phyloP scores from a whole-genome alignment of 805 yeast species.

The Saccharomyces paradoxus region DNA sequence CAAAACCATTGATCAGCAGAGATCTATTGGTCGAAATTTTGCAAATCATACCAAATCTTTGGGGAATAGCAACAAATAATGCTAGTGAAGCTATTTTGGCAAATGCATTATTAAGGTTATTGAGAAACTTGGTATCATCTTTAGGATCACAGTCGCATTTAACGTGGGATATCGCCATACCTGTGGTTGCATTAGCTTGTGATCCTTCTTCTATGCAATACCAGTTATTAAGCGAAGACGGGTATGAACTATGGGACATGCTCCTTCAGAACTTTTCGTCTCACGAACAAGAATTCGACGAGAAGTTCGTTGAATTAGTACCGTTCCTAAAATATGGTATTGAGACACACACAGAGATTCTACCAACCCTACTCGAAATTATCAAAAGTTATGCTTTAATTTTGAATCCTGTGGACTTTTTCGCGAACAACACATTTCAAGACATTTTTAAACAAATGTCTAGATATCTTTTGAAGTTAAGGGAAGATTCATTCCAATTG shows the following conservation, averaged over 20 bases:
- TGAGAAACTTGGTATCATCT: constrained; percentile 49
- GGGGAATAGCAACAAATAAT: constrained; percentile 50
- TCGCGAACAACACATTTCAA: constrained; percentile 21
- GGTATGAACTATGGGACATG: constrained; percentile 74
- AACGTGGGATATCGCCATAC: constrained; percentile 51
- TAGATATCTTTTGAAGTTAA: constrained; percentile 47
- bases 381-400: constrained; percentile 53
- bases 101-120: constrained; percentile 45
- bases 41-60: constrained; percentile 57
- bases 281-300: constrained; percentile 21
- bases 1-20: constrained; percentile 54
- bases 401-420: constrained; percentile 33
- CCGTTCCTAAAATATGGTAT: constrained; percentile 51
- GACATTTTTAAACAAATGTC: constrained; percentile 42
- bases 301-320: constrained; percentile 39
- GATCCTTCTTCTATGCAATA: constrained; percentile 49
- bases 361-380: constrained; percentile 55
- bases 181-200: constrained; percentile 55
- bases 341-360: constrained; percentile 62
- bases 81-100: constrained; percentile 36
- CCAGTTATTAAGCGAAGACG: constrained; percentile 70
- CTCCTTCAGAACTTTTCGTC: constrained; percentile 54
- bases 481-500: constrained; percentile 58
- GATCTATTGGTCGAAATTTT: constrained; percentile 45
- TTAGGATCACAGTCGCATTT: constrained; percentile 44